A percentile compares a stretch with the other conserved stretches of the same genome.
Evolutionary conservation across 768 basidiomycete genomes (phyloP).

Genomic region (Peribolospora baueri): DNA sequence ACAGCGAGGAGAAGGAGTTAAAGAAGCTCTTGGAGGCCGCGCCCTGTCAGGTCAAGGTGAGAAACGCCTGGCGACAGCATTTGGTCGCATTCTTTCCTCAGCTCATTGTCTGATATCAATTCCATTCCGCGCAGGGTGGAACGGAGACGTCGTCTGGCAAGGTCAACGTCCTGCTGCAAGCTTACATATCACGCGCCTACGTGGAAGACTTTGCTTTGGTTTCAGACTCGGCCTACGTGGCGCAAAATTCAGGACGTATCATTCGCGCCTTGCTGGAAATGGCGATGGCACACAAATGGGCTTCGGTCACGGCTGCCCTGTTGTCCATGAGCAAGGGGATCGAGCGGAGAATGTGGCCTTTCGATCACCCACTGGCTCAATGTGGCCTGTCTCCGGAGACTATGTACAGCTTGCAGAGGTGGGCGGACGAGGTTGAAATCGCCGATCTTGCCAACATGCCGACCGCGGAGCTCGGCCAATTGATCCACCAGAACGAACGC

Average conservation of each 20-base stretch:
- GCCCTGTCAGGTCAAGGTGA: conserved; percentile 61
- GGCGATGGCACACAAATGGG: conserved; percentile 78
- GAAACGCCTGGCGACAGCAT: conserved; percentile 5
- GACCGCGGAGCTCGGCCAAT: conserved; percentile 43
- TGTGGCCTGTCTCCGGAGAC: conserved; percentile 53
- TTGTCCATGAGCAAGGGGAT: conserved; percentile 59
- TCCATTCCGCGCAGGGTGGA: conserved; percentile 29
- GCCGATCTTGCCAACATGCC: conserved; percentile 43
- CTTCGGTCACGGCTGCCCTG: conserved; percentile 48
- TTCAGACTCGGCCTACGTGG: conserved; percentile 78
- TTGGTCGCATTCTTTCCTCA: background rate
- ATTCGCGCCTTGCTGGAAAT: conserved; percentile 85
- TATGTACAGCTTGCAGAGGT: conserved; percentile 48
- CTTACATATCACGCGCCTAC: conserved; percentile 51
- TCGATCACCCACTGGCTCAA: conserved; percentile 64
- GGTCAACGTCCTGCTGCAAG: conserved; percentile 85
- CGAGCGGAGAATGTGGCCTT: conserved; percentile 58
- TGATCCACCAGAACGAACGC: conserved; percentile 61
- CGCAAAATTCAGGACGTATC: conserved; percentile 86
- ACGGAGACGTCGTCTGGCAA: conserved; percentile 46
- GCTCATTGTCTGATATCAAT: background rate
- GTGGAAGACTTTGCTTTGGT: conserved; percentile 89
- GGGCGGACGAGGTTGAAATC: conserved; percentile 57
- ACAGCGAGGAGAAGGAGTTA: conserved; percentile 66
- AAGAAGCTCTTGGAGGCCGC: conserved; percentile 38